Evolutionary conservation across 2,329 filamentous ascomycete species (phyloP), one percentile per base, ranked within the genome.

Genomic region (Talaromyces sp.): DNA sequence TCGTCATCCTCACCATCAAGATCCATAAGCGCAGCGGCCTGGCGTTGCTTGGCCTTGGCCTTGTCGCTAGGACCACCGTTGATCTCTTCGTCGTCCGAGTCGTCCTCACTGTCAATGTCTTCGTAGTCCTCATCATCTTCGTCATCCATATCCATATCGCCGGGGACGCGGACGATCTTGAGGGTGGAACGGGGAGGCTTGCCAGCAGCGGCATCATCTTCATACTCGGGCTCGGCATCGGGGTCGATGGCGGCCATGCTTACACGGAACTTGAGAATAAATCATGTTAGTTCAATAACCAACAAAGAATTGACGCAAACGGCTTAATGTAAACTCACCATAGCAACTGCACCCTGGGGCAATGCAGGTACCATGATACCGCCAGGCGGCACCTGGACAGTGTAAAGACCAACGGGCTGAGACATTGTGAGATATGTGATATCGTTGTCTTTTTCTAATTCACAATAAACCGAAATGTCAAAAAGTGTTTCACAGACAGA

Each of bases 201-300:
- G 72, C 86, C 86, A 66, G 86, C 79, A 73, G 88, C 87, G 72
- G 84, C 85, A 61, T 85, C 84, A 65, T 84, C 83, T 70, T 89
- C 88, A 66, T 84, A 83, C 77, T 92, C 85, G 41, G 88, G 85
- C 72, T 87, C 84, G 72, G 91, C 91, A 74, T 87, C 92, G 65
- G 95, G 95, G 77, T 99, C 94, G 77, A 99, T 90, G 70, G 95
- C 95, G 74, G 96, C 95, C 95, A 99, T 99, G 74, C 93, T 98
- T 76, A 99, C 92, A 78, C 92, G 92, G 82, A 97, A 96, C 93
- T 97, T 74, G 13, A 41, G 16, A 47, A 58, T 27, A 22, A 1
- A 37, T 45, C 10, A 47, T 62, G 37, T 47, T 22, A 65, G 43
- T 37, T 24, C 11, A n/a, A 8, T 31, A 33, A 2, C 1, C n/a